Percentiles rank a stretch among this genome's conserved stretches.
Evolutionary conservation across 2,329 filamentous ascomycete species (phyloP).

Genomic region (Lecanosticta acicola): DNA sequence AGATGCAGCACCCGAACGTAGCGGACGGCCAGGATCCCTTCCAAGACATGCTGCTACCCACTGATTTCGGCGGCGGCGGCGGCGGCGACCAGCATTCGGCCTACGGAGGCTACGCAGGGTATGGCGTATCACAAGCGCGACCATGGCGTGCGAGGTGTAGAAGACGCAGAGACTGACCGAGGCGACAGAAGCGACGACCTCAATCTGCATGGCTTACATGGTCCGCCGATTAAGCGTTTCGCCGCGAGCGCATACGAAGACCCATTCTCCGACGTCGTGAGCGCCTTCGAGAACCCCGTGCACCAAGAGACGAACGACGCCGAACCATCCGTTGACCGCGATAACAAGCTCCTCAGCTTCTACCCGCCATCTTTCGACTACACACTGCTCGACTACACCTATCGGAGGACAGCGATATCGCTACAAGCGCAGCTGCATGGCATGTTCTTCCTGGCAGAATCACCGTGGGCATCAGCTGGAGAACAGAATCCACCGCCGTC

Average conservation of each 20-base stretch:
- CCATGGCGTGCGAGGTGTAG: conserved; percentile 11
- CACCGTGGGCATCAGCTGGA: conserved; percentile 58
- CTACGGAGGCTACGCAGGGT: conserved; percentile 58
- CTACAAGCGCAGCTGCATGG: conserved; percentile 75
- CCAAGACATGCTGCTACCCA: conserved; percentile 44
- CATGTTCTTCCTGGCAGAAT: conserved; percentile 84
- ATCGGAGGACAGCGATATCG: conserved; percentile 57
- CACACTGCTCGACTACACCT: conserved; percentile 60
- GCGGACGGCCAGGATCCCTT: conserved; percentile 40
- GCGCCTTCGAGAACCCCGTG: conserved; percentile 42
- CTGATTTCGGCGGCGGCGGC: conserved; percentile 39
- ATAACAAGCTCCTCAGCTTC: conserved; percentile 53
- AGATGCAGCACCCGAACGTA: conserved; percentile 51
- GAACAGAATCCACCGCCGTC: conserved; percentile 58
- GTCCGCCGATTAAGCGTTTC: conserved; percentile 29
- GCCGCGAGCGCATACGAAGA: conserved; percentile 42
- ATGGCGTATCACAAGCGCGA: conserved; percentile 12
- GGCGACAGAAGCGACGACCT: conserved; percentile 26
- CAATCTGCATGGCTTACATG: conserved; percentile 22
- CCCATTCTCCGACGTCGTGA: conserved; percentile 48
- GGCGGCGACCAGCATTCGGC: conserved; percentile 52
- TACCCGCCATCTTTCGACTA: conserved; percentile 47
- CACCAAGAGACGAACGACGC: conserved; percentile 33
- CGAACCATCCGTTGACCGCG: conserved; percentile 56
- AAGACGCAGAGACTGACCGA: background rate